Evolutionary conservation across 768 basidiomycete species (phyloP), one percentile per base, ranked within the genome.

Genomic region (Udeniomyces megalosporus): DNA sequence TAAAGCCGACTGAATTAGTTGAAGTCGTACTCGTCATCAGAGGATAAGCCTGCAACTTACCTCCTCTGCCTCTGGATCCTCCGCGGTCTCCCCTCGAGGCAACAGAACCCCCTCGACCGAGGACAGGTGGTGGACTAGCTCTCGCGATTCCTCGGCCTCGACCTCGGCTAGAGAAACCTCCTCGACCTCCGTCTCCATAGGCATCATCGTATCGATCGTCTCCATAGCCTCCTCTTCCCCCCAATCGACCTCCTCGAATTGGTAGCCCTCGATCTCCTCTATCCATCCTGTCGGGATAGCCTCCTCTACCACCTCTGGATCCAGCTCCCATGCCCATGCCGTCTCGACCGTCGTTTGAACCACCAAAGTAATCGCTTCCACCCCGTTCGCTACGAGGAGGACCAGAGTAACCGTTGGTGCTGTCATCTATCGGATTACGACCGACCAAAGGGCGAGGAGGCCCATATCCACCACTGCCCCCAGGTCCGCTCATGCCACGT

Each of bases 301-400:
- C 38, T 14, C 50, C 50, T 52, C 50, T 52, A 15, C 50, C 50
- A 15, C 50, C 31, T 24, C 31, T 28, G 50, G 50, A 26, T 17
- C 15, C 28, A 14, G 48, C 58, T 42, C 58, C 50, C 48, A 52
- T 38, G 8, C 48, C 58, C 31, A 60, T 51, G 24, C 58, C 53
- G 38, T 62, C 61, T 10, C 61, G 31, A n/a, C 59, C 62, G 24
- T 58, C 66, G 8, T 59, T 42, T 8, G 38, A 42, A 68, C 80
- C 78, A n/a, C 74, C 79, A 70, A 84, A 81, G 81, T 65, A 84
- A 77, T 71, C 73, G 50, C 74, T 72, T 64, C 76, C 74, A 44
- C 75, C 72, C 31, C 78, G 10, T 8, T 42, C 17, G 38, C 38
- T 8, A 8, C 10, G 17, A 42, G 38, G 17, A 52, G 17, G 50